phyloP scores from a whole-genome alignment of 306 rosid genomes.

The Alnus rubra region DNA sequence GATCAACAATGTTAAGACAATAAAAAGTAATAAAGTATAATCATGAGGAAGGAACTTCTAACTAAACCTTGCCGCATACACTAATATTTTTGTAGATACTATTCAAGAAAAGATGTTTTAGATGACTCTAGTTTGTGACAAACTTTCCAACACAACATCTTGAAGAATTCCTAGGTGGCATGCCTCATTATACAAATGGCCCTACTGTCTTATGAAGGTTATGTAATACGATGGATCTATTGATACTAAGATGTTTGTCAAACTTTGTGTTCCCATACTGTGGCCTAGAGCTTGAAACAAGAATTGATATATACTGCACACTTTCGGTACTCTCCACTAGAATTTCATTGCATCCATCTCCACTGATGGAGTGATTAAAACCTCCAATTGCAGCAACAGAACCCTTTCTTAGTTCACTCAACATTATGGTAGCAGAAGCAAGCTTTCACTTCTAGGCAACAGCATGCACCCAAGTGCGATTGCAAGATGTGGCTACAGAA shows the following conservation, averaged over 20 bases:
- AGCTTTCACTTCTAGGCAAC: background rate
- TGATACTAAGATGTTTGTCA: background rate
- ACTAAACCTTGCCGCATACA: background rate
- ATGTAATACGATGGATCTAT: background rate
- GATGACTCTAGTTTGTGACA: background rate
- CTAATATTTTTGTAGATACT: no score
- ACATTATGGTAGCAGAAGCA: background rate
- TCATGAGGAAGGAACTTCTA: background rate
- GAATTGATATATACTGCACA: background rate
- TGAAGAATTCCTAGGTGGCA: no score
- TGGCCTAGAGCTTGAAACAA: background rate
- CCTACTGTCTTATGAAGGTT: background rate
- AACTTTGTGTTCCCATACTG: background rate
- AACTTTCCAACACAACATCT: background rate
- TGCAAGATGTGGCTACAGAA: background rate
- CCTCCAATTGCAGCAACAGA: background rate
- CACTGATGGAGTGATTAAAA: background rate
- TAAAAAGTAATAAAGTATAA: background rate
- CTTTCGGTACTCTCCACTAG: background rate
- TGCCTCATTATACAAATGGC: background rate
- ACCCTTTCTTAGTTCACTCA: background rate
- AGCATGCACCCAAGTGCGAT: background rate
- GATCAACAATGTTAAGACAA: background rate
- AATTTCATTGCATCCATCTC: background rate
- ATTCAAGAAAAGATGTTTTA: background rate